phyloP scores from a whole-genome alignment of 1,284 basidiomycete species.

The Irpex sp. region DNA sequence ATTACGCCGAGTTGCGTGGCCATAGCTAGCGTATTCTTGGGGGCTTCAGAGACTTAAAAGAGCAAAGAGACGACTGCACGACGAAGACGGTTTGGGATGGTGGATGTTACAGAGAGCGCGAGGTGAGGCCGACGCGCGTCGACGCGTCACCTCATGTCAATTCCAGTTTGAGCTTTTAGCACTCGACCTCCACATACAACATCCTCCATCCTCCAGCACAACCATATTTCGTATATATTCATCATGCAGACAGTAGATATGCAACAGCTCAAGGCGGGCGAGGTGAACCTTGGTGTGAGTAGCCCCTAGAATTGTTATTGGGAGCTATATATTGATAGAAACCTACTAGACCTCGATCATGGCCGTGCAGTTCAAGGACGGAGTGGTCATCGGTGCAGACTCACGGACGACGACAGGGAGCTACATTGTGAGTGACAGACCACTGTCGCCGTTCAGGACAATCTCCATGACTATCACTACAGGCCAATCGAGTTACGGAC shows the following conservation, averaged over 20 bases:
- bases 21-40: constrained; percentile 32
- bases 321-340: constrained; percentile 5
- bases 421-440: constrained; percentile 74
- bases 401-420: constrained; percentile 95
- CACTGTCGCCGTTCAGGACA: no score
- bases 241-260: constrained; percentile 74
- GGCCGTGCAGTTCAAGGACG: constrained; percentile 95
- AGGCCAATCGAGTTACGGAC: constrained; percentile 98
- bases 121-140: constrained; percentile 55
- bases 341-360: constrained; percentile 92
- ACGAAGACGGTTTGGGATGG: constrained; percentile 17
- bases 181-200: constrained; percentile 22
- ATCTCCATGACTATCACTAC: background rate
- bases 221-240: constrained; percentile 10
- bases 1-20: constrained; percentile 53
- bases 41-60: background rate
- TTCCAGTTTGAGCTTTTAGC: constrained; percentile 20
- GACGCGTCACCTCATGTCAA: constrained; percentile 29
- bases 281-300: constrained; percentile 92
- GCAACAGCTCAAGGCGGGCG: constrained; percentile 81
- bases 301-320: background rate
- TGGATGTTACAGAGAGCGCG: constrained; percentile 15
- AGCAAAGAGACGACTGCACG: constrained; percentile 12
- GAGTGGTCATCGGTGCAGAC: constrained; percentile 96
- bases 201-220: constrained; percentile 13